phyloP scores from a whole-genome alignment of 768 basidiomycete genomes.

The Sutorius australiensis region DNA sequence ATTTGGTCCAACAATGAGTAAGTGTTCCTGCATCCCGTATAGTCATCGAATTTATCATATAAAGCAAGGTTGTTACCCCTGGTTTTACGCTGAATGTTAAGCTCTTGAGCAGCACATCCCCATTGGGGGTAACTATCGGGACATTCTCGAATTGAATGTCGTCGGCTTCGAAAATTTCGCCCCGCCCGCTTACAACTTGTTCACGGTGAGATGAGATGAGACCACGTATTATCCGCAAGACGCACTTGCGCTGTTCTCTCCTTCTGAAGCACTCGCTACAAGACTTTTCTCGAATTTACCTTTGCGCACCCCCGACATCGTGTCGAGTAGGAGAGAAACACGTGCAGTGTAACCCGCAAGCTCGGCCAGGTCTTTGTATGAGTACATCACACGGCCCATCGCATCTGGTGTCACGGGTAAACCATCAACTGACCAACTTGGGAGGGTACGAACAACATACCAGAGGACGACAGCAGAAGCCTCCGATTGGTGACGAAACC shows the following conservation, averaged over 20 bases:
- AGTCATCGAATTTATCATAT: not conserved
- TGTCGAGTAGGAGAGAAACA: constrained; percentile 83
- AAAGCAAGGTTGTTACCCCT: constrained; percentile 47
- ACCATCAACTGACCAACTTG: not conserved
- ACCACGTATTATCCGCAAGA: not conserved
- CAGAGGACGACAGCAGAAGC: constrained; percentile 81
- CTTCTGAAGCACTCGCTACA: constrained; percentile 67
- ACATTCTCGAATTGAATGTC: constrained; percentile 92
- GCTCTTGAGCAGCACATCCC: constrained; percentile 81
- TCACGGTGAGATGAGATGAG: constrained; percentile 1
- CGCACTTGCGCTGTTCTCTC: constrained; percentile 75
- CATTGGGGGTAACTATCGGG: constrained; percentile 94
- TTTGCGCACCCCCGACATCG: constrained; percentile 80
- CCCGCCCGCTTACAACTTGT: constrained; percentile 79
- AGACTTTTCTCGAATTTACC: constrained; percentile 89
- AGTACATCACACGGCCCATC: constrained; percentile 94
- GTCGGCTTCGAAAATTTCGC: constrained; percentile 76
- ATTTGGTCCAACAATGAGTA: constrained; percentile 93
- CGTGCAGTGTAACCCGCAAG: constrained; percentile 94
- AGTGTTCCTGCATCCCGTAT: constrained; percentile 59
- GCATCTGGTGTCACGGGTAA: constrained; percentile 55
- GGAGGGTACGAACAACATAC: constrained; percentile 33
- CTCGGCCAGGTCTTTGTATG: constrained; percentile 94
- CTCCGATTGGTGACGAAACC: constrained; percentile 97
- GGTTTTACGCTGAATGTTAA: constrained; percentile 88